Conservation (phyloP, 805 yeast genomes). For the Saccharomycopsis javanensis region DNA sequence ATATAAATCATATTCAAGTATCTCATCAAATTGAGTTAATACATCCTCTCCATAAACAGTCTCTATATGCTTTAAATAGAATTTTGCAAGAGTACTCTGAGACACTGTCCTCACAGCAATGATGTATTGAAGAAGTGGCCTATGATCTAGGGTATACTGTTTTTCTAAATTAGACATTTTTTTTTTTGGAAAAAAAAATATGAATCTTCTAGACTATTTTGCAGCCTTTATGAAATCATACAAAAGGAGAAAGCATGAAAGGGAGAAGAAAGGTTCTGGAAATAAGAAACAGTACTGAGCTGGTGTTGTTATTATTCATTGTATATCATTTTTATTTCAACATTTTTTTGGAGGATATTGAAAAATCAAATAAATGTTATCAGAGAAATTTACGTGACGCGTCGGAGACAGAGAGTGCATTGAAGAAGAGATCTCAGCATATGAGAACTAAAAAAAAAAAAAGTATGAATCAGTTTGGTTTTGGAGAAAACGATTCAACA, state of each 20-base stretch:
- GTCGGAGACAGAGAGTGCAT: no score
- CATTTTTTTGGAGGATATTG: no score
- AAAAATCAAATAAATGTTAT: neutral
- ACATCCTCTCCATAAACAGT: neutral
- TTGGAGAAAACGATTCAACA: no score
- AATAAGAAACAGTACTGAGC: no score
- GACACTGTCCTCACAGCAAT: constrained; percentile 12
- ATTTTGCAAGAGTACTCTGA: constrained; percentile 1
- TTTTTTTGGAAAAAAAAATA: neutral
- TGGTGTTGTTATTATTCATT: no score
- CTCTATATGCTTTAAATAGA: constrained; percentile 5
- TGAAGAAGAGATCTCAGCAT: no score
- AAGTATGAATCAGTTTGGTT: no score
- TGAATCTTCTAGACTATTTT: neutral
- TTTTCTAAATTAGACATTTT: neutral
- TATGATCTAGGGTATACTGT: constrained; percentile 4
- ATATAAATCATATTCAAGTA: constrained; percentile 2
- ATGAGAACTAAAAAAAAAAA: no score
- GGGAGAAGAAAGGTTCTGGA: no score
- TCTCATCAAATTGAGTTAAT: neutral
- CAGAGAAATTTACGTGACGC: neutral
- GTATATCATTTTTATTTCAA: no score
- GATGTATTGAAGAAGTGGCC: constrained; percentile 15
- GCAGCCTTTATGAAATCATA: neutral
- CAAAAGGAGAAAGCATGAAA: no score